Percentiles rank a stretch among this genome's conserved stretches.
Evolutionary conservation across 768 basidiomycete genomes (phyloP).

Genomic region (Termitomyces eurrhizus): DNA sequence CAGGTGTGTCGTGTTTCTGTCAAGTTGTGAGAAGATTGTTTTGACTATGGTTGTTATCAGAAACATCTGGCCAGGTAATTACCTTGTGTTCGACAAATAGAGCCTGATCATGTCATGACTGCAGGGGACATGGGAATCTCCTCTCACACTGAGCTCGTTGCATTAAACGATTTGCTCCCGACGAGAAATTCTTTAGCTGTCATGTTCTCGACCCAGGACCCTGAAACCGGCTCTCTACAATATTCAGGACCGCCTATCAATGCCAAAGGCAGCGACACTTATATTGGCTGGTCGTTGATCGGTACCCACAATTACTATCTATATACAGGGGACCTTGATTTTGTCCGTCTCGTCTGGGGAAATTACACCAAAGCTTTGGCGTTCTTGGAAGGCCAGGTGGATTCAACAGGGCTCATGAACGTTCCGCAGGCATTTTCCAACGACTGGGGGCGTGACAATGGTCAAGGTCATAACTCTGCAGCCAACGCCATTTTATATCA

Average conservation of each 20-base stretch:
- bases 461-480: conserved; percentile 43
- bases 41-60: no score
- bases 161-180: conserved; percentile 29
- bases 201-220: conserved; percentile 46
- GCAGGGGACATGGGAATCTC: conserved; percentile 40
- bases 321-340: conserved; percentile 44
- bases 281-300: conserved; percentile 49
- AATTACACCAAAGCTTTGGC: conserved; percentile 37
- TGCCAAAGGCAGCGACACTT: conserved; percentile 37
- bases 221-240: conserved; percentile 39
- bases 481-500: conserved; percentile 43
- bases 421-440: conserved; percentile 36
- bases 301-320: conserved; percentile 37
- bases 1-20: conserved; percentile 2
- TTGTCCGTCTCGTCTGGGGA: conserved; percentile 38
- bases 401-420: conserved; percentile 35
- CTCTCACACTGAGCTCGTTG: conserved; percentile 32
- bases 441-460: conserved; percentile 47
- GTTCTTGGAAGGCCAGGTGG: conserved; percentile 40
- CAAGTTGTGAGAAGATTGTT: no score
- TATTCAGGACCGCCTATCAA: conserved; percentile 39
- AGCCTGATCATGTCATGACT: not conserved
- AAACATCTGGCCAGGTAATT: no score
- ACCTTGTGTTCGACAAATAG: no score
- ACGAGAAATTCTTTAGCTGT: conserved; percentile 45